Conservation (phyloP, 2,329 filamentous ascomycete genomes). For the Didymellaceae sp. region DNA sequence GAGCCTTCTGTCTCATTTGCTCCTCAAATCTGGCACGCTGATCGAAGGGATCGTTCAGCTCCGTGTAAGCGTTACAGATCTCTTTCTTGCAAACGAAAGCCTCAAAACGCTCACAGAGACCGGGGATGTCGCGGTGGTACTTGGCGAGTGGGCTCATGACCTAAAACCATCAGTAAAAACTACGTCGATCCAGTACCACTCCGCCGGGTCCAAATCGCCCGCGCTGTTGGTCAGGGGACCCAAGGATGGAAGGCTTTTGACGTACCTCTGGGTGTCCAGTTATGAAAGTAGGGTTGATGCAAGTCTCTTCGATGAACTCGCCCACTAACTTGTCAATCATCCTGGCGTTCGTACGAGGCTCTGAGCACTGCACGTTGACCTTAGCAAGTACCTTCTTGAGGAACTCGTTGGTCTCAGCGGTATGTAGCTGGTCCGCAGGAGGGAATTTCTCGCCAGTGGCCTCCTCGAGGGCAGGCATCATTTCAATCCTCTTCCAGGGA, state of each 20-base stretch:
- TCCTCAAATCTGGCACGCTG: slow-evolving; percentile 78
- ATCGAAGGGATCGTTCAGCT: slow-evolving; percentile 97
- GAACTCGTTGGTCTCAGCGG: slow-evolving; percentile 86
- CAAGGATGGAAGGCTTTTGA: too few relatives aligned
- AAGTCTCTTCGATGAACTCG: slow-evolving; percentile 90
- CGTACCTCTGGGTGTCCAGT: slow-evolving; percentile 67
- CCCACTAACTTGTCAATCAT: slow-evolving; percentile 95
- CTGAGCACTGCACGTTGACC: slow-evolving; percentile 86
- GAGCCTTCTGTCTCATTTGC: slow-evolving; percentile 89
- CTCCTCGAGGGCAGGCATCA: slow-evolving; percentile 93
- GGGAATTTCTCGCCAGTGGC: slow-evolving; percentile 94
- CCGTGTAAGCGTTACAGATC: slow-evolving; percentile 95
- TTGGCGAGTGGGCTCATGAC: slow-evolving; percentile 98
- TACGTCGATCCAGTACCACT: too few relatives aligned
- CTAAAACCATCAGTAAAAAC: too few relatives aligned
- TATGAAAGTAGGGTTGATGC: slow-evolving; percentile 92
- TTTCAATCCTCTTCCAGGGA: slow-evolving; percentile 80
- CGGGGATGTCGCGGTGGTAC: slow-evolving; percentile 77
- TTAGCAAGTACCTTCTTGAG: slow-evolving; percentile 78
- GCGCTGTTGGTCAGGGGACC: too few relatives aligned
- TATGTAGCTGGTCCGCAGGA: slow-evolving; percentile 86
- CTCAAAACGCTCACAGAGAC: slow-evolving; percentile 94
- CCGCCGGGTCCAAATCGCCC: too few relatives aligned
- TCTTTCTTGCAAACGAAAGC: slow-evolving; percentile 97
- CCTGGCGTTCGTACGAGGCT: slow-evolving; percentile 89